These are phyloP conservation scores for Pseudodiploospora longispora DNA, from an alignment of 2,329 filamentous ascomycete species.

Conservation along the genomic window DNA sequence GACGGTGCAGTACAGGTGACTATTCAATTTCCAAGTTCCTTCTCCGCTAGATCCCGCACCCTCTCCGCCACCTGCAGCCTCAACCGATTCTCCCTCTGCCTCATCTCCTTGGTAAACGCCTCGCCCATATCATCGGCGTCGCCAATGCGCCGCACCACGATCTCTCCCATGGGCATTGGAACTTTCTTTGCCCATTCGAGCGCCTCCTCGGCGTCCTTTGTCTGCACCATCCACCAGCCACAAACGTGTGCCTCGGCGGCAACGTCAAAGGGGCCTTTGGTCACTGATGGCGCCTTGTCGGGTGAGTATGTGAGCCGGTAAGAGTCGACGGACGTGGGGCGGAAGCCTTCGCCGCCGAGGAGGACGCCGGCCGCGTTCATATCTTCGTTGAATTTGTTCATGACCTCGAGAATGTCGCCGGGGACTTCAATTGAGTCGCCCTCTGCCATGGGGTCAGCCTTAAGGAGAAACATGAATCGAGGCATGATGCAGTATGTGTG, in stretches of 20 bases:
- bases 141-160: conserved; percentile 17
- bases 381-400: conserved; percentile 20
- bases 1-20: too few relatives aligned
- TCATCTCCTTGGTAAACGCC: conserved; percentile 11
- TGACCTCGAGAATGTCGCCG: conserved; percentile 16
- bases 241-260: conserved; percentile 17
- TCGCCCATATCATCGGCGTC: conserved; percentile 15
- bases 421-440: conserved; percentile 6
- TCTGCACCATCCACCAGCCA: conserved; percentile 24
- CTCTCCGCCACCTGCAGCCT: conserved; percentile 7
- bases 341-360: conserved; percentile 19
- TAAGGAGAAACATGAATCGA: conserved; percentile 23
- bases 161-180: conserved; percentile 17
- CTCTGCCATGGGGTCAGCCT: conserved; percentile 18
- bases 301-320: conserved; percentile 19
- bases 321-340: conserved; percentile 15
- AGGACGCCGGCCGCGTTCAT: conserved; percentile 19
- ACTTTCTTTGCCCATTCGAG: conserved; percentile 22
- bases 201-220: conserved; percentile 20
- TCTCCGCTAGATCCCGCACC: too few relatives aligned
- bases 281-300: conserved; percentile 11
- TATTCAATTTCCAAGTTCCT: too few relatives aligned
- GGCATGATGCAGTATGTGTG: conserved; percentile 14
- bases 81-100: conserved; percentile 6
- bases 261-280: conserved; percentile 22